A percentile compares a stretch with the other conserved stretches of the same genome.
These are phyloP conservation scores for Solanum bukasovii DNA, from an alignment of 257 asterid genomes.

Conservation along the genomic window DNA sequence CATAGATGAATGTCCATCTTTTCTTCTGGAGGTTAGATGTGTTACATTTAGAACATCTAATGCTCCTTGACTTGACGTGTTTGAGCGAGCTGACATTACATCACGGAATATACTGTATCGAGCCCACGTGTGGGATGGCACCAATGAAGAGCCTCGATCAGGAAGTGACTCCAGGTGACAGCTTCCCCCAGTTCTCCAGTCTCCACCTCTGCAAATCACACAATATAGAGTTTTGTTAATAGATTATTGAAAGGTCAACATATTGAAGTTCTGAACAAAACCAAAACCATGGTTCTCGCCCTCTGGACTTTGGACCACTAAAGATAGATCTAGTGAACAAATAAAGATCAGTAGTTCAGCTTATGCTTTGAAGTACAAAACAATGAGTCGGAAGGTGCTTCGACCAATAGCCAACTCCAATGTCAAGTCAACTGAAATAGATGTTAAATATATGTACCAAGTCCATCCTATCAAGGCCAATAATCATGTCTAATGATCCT, in stretches of 20 bases:
- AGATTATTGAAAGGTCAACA: not conserved
- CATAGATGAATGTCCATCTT: slow-evolving; percentile 85
- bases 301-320: not conserved
- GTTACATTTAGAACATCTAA: slow-evolving; percentile 52
- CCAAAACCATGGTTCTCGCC: not conserved
- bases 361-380: not conserved
- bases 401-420: not conserved
- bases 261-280: not conserved
- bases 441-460: not conserved
- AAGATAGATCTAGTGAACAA: not conserved
- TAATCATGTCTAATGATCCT: not conserved
- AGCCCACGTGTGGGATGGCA: slow-evolving; percentile 59
- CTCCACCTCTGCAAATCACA: slow-evolving; percentile 59
- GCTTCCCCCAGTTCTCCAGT: slow-evolving; percentile 73
- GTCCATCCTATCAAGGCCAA: not conserved
- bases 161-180: slow-evolving; percentile 82
- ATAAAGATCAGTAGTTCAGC: not conserved
- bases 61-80: slow-evolving; percentile 14
- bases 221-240: not conserved
- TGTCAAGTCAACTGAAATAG: not conserved
- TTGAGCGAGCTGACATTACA: slow-evolving; percentile 19
- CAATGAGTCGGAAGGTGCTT: not conserved
- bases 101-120: slow-evolving; percentile 34
- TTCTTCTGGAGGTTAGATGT: slow-evolving; percentile 61
- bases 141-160: slow-evolving; percentile 55